Conservation (phyloP, 2,329 filamentous ascomycete genomes). For the Emydomyces testavorans region DNA sequence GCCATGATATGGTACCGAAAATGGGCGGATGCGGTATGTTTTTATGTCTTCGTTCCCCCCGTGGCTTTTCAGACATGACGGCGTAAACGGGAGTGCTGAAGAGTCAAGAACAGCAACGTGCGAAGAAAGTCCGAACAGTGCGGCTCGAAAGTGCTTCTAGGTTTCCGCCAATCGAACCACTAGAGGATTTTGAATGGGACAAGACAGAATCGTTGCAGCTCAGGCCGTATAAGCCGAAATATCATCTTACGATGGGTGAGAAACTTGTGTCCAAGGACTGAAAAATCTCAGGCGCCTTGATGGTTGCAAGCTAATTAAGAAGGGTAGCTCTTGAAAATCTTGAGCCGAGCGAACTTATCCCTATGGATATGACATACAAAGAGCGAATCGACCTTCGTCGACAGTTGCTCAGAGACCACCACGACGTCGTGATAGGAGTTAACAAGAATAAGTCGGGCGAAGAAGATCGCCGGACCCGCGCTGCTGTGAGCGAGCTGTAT, state of each 20-base stretch:
- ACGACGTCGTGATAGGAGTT: slow-evolving; percentile 31
- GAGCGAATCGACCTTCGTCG: slow-evolving; percentile 42
- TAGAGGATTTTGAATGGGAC: slow-evolving; percentile 42
- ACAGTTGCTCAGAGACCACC: slow-evolving; percentile 36
- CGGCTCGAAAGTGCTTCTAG: slow-evolving; percentile 6
- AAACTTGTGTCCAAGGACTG: not conserved
- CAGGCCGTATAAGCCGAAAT: slow-evolving; percentile 50
- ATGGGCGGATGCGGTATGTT: slow-evolving; percentile 2
- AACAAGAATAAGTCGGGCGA: slow-evolving; percentile 20
- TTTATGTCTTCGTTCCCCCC: not conserved
- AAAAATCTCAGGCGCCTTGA: too few relatives aligned
- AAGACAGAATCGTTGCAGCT: slow-evolving; percentile 43
- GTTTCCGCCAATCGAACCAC: slow-evolving; percentile 23
- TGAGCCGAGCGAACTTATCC: slow-evolving; percentile 44
- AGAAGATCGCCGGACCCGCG: slow-evolving; percentile 30
- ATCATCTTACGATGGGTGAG: slow-evolving; percentile 52
- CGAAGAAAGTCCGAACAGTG: slow-evolving; percentile 4
- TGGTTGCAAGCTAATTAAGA: not conserved
- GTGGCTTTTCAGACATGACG: too few relatives aligned
- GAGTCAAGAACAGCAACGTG: not conserved
- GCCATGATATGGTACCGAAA: slow-evolving; percentile 7
- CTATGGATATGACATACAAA: slow-evolving; percentile 49
- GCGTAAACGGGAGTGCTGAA: too few relatives aligned
- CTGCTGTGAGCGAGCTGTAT: slow-evolving; percentile 48
- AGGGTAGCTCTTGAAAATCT: slow-evolving; percentile 42